A percentile compares a stretch with the other conserved stretches of the same genome.
These are phyloP conservation scores for Pseudocercospora cruenta DNA, from an alignment of 2,329 filamentous ascomycete genomes.

Conservation along the genomic window DNA sequence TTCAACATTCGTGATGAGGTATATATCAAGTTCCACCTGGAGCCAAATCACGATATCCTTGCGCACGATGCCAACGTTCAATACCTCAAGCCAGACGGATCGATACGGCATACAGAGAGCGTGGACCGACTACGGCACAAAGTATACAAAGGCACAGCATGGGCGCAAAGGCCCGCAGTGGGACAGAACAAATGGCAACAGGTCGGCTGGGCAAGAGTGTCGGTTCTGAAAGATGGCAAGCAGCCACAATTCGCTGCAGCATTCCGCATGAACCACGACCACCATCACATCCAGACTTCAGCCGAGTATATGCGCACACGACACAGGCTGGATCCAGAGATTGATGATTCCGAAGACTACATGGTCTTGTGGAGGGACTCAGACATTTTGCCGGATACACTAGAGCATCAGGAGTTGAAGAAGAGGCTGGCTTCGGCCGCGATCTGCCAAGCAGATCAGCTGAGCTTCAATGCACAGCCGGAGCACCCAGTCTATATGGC, in stretches of 20 bases:
- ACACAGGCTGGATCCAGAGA: constrained; percentile 70
- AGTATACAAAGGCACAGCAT: constrained; percentile 81
- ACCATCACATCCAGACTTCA: constrained; percentile 83
- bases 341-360: constrained; percentile 62
- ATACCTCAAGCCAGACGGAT: constrained; percentile 73
- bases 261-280: constrained; percentile 77
- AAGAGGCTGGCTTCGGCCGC: constrained; percentile 26
- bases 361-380: constrained; percentile 95
- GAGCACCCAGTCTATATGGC: constrained; percentile 67
- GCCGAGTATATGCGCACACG: constrained; percentile 74
- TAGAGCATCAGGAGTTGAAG: constrained; percentile 65
- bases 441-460: constrained; percentile 71
- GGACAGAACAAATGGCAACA: constrained; percentile 68
- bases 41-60: constrained; percentile 90
- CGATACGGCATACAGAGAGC: constrained; percentile 65
- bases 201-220: constrained; percentile 84
- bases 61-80: constrained; percentile 74
- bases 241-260: constrained; percentile 86
- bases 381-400: constrained; percentile 62
- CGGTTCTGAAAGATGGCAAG: constrained; percentile 74
- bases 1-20: constrained; percentile 72
- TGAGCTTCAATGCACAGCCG: constrained; percentile 76
- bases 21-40: constrained; percentile 75
- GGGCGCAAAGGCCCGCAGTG: constrained; percentile 60
- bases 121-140: constrained; percentile 75